A percentile compares a stretch with the other conserved stretches of the same genome.
Evolutionary conservation across 1,139 yeast genomes (phyloP).

Genomic region (Meyerozyma elateridarum): DNA sequence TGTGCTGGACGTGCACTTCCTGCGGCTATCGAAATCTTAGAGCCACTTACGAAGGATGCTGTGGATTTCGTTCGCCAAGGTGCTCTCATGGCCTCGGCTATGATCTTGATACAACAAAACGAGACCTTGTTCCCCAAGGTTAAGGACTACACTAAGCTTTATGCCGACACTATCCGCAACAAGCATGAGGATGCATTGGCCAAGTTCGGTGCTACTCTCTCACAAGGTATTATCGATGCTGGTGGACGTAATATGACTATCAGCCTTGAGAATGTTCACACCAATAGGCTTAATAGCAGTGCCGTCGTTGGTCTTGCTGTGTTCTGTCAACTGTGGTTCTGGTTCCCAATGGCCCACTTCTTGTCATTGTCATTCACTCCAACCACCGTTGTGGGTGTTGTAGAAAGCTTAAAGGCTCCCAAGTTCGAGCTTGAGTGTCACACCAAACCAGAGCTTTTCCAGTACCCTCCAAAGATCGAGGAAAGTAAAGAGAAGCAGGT

Average conservation of each 20-base stretch:
- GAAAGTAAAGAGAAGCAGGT: conserved; percentile 79
- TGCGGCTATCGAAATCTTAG: conserved; percentile 87
- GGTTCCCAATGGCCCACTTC: conserved; percentile 97
- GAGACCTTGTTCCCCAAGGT: conserved; percentile 82
- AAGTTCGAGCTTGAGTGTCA: conserved; percentile 78
- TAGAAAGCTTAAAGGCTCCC: conserved; percentile 83
- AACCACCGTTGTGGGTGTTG: conserved; percentile 84
- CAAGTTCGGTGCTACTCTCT: conserved; percentile 94
- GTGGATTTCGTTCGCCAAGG: conserved; percentile 98
- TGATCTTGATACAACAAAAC: conserved; percentile 92
- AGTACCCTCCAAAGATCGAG: conserved; percentile 86
- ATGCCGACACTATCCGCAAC: conserved; percentile 70
- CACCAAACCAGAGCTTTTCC: conserved; percentile 74
- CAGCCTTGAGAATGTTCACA: conserved; percentile 82
- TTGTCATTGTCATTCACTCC: conserved; percentile 89
- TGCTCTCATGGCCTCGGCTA: conserved; percentile 86
- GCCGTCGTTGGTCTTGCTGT: conserved; percentile 90
- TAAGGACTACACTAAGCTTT: conserved; percentile 65
- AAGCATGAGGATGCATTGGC: conserved; percentile 97
- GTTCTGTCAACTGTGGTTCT: conserved; percentile 94
- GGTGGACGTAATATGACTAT: conserved; percentile 99
- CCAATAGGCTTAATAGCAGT: conserved; percentile 84
- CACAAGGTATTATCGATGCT: conserved; percentile 97
- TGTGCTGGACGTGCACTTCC: conserved; percentile 93
- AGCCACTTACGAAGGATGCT: conserved; percentile 89